Conservation (phyloP, 2,329 filamentous ascomycete species). For the Graphium sp. region DNA sequence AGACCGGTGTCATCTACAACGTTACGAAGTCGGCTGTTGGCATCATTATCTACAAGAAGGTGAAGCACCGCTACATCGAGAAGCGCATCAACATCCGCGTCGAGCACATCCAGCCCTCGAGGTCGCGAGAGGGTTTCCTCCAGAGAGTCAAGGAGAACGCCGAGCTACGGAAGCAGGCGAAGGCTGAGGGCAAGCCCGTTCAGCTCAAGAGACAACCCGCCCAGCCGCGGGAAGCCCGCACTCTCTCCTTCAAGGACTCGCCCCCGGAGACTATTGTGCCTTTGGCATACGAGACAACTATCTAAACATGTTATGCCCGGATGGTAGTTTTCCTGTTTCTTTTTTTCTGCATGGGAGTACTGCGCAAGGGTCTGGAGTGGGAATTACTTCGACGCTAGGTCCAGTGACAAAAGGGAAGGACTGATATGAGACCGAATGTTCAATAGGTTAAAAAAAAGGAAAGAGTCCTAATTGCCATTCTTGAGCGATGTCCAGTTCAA, state of each 20-base stretch:
- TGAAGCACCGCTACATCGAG: slow-evolving; percentile 99
- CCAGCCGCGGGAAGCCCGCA: slow-evolving; percentile 64
- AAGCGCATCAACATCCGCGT: slow-evolving; percentile 99
- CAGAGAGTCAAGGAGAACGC: slow-evolving; percentile 94
- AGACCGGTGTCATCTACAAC: slow-evolving; percentile 98
- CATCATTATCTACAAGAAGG: slow-evolving; percentile 99
- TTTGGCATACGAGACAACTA: slow-evolving; percentile 94
- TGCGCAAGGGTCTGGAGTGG: too few relatives aligned
- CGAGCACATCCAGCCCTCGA: slow-evolving; percentile 90
- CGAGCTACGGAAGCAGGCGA: slow-evolving; percentile 80
- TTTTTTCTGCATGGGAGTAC: too few relatives aligned
- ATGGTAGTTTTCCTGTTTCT: too few relatives aligned
- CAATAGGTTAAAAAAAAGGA: too few relatives aligned
- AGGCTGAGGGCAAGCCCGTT: slow-evolving; percentile 72
- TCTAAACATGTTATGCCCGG: slow-evolving; percentile 62
- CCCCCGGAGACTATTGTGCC: slow-evolving; percentile 82
- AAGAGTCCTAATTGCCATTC: too few relatives aligned
- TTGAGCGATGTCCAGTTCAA: too few relatives aligned
- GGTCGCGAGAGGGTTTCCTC: slow-evolving; percentile 93
- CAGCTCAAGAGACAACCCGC: slow-evolving; percentile 84
- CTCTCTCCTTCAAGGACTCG: slow-evolving; percentile 66
- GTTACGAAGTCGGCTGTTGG: slow-evolving; percentile 96
- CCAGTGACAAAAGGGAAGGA: too few relatives aligned
- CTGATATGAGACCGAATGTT: too few relatives aligned
- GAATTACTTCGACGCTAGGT: too few relatives aligned